A percentile compares a stretch with the other conserved stretches of the same genome.
These are phyloP conservation scores for Neopestalotiopsis rosae DNA, from an alignment of 2,329 filamentous ascomycete genomes.

Conservation along the genomic window DNA sequence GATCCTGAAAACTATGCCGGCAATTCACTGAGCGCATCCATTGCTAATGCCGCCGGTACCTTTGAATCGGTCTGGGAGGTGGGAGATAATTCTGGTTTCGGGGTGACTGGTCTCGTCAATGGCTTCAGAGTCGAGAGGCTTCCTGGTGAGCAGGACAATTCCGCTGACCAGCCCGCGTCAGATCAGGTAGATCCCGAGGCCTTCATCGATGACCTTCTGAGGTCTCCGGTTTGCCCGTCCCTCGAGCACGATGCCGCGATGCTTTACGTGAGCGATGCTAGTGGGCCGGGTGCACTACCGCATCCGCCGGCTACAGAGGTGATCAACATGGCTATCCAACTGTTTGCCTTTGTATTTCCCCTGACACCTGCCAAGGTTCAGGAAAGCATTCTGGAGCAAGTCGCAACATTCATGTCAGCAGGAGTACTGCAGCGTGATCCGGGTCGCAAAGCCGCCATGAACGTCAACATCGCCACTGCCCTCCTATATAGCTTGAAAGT, in stretches of 20 bases:
- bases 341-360: constrained; percentile 91
- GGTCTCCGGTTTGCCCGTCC: constrained; percentile 79
- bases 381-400: constrained; percentile 93
- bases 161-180: constrained; percentile 46
- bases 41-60: constrained; percentile 85
- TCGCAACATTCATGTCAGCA: constrained; percentile 86
- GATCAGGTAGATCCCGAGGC: constrained; percentile 67
- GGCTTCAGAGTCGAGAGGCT: constrained; percentile 76
- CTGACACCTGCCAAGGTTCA: constrained; percentile 90
- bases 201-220: constrained; percentile 64
- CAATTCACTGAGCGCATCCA: constrained; percentile 85
- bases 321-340: constrained; percentile 89
- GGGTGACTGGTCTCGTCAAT: constrained; percentile 82
- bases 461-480: constrained; percentile 86
- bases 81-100: constrained; percentile 92
- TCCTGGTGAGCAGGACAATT: constrained; percentile 69
- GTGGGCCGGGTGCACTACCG: constrained; percentile 56
- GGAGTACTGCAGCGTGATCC: constrained; percentile 82
- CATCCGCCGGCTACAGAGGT: constrained; percentile 91
- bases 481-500: constrained; percentile 83
- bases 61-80: constrained; percentile 97
- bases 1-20: constrained; percentile 89
- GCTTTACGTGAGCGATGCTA: constrained; percentile 69
- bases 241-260: constrained; percentile 88
- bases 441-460: constrained; percentile 87